Evolutionary conservation across 75 land plant genomes (phyloP), one percentile per base, ranked within the genome.

Genomic region (Isoetes taiwanensis): DNA sequence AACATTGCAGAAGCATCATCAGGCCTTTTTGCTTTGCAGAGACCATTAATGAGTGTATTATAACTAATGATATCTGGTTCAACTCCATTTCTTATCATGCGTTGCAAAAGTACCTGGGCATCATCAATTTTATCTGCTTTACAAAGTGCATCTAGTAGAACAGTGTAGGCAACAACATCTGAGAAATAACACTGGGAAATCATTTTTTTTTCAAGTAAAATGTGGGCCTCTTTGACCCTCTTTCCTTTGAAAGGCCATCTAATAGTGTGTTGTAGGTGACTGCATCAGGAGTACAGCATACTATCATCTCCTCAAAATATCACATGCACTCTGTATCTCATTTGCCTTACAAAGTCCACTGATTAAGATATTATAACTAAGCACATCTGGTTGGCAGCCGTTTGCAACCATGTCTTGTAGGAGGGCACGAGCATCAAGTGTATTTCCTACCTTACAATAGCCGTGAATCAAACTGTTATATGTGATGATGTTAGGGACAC

Each of bases 301-400:
- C 52, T 1, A 37, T 25, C 75, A 79, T 75, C 9, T 73, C 69
- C 79, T 75, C 76, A 32, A 2, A 60, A 76, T 14, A 1, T 48
- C 62, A 14, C 41, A 64, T 25, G 87, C 91, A 46, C 82, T 80
- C 9, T 72, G 42, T 32, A 75, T 39, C 56, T 59, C 28, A 10
- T 56, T 62, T 3, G 48, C 10, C 59, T 50, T 68, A 31, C 83
- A 86, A 24, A 83, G 72, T 17, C 79, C 80, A 68, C 56, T 35
- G 26, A 86, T 79, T 34, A 77, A 46, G 60, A 68, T 67, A 59
- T 80, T 79, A 55, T 76, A 79, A 24, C 4, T n/a, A 11, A 54
- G 33, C 31, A 26, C 10, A 24, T 9, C 14, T 25, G 57, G 31
- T 19, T 6, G 30, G 27, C 54, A 63, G 0, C 65, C 53, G 25